Percentiles rank a stretch among this genome's conserved stretches.
These are phyloP conservation scores for Fusarium marasasianum DNA, from an alignment of 2,329 filamentous ascomycete species.

Conservation along the genomic window DNA sequence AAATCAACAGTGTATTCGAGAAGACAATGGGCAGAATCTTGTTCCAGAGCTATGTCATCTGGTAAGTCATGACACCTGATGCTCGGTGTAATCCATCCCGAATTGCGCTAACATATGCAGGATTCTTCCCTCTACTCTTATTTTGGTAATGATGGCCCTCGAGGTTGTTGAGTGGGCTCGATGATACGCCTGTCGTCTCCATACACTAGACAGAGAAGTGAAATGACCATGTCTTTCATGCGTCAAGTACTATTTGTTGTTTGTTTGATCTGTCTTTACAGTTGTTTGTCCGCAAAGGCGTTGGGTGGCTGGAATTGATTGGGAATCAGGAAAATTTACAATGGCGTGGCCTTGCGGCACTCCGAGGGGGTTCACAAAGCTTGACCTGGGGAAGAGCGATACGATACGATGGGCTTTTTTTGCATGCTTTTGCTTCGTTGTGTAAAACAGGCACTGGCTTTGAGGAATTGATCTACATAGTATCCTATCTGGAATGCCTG, in stretches of 20 bases:
- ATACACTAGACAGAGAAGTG: neutral
- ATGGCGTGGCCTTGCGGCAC: neutral
- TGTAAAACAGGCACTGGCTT: neutral
- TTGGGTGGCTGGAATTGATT: neutral
- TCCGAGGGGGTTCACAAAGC: neutral
- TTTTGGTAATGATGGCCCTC: slow-evolving; percentile 89
- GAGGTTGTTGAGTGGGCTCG: slow-evolving; percentile 91
- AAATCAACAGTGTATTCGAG: slow-evolving; percentile 97
- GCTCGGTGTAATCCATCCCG: slow-evolving; percentile 4
- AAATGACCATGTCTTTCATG: neutral
- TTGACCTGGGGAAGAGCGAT: neutral
- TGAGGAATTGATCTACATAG: slow-evolving; percentile 9
- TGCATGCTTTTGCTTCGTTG: neutral
- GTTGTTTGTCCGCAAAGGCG: slow-evolving; percentile 10
- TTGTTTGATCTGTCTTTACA: neutral
- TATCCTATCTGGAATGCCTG: neutral
- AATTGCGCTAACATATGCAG: slow-evolving; percentile 55
- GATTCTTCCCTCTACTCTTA: slow-evolving; percentile 92
- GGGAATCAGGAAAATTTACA: neutral
- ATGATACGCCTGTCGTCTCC: slow-evolving; percentile 15
- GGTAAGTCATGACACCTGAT: slow-evolving; percentile 65
- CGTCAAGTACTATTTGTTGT: neutral
- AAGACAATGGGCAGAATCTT: slow-evolving; percentile 90
- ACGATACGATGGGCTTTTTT: neutral
- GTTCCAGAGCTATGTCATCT: slow-evolving; percentile 90